Evolutionary conservation across 2,329 filamentous ascomycete genomes (phyloP).

Genomic region (Cordyceps farinosa): DNA sequence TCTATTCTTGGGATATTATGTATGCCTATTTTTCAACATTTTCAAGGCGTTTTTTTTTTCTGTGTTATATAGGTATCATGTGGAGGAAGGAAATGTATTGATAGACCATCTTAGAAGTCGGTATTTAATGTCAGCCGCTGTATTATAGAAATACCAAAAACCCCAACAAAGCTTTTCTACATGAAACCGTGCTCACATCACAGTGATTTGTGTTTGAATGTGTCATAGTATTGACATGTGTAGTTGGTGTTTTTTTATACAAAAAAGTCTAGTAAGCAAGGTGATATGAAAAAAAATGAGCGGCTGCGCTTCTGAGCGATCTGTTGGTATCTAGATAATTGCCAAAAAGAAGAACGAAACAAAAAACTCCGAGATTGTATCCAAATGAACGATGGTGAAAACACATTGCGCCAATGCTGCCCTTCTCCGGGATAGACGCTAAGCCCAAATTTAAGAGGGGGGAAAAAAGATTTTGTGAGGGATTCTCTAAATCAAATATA

Average conservation of each 20-base stretch:
- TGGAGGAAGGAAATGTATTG: background rate
- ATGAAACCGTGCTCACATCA: no score
- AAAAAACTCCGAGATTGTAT: background rate
- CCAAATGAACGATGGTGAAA: background rate
- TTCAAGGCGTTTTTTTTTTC: constrained; percentile 1
- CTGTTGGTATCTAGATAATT: constrained; percentile 11
- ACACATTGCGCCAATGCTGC: background rate
- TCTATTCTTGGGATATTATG: background rate
- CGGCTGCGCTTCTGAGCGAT: background rate
- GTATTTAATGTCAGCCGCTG: background rate
- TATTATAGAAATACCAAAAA: background rate
- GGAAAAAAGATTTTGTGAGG: background rate
- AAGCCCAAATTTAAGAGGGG: no score
- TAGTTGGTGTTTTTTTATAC: no score
- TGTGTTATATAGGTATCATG: background rate
- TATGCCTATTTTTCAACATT: background rate
- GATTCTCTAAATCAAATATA: background rate
- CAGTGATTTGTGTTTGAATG: no score
- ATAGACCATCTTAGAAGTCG: background rate
- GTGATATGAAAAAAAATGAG: background rate
- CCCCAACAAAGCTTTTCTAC: no score
- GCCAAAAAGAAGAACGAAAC: background rate
- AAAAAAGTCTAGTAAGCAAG: no score
- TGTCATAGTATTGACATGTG: no score
- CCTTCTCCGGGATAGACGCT: no score